Evolutionary conservation across 371 early-diverging fungal genomes (phyloP).

Genomic region (Basidiobolus heterosporus): DNA sequence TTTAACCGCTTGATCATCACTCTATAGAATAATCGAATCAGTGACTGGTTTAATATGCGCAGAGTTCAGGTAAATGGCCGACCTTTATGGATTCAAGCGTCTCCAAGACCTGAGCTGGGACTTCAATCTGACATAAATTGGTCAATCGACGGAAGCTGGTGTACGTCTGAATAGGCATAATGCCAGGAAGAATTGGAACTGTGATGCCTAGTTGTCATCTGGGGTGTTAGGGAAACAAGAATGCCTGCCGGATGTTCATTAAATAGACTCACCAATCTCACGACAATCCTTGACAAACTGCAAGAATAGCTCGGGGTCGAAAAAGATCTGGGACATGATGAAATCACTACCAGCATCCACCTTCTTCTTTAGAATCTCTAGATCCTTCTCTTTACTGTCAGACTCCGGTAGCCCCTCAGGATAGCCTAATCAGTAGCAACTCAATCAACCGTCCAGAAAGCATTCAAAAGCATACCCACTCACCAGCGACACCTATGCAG

Average conservation of each 20-base stretch:
- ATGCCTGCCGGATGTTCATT: background rate
- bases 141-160: conserved; percentile 79
- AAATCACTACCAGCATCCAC: conserved; percentile 87
- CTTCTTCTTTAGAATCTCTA: conserved; percentile 63
- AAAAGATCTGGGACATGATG: conserved; percentile 86
- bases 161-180: conserved; percentile 87
- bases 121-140: conserved; percentile 56
- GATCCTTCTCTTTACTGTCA: conserved; percentile 23
- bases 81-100: conserved; percentile 67
- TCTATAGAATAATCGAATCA: conserved; percentile 10
- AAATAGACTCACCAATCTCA: conserved; percentile 15
- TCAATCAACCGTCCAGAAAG: background rate
- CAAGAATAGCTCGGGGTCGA: conserved; percentile 57
- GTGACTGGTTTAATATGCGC: background rate
- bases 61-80: conserved; percentile 1
- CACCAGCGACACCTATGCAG: conserved; percentile 84
- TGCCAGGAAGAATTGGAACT: conserved; percentile 82
- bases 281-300: conserved; percentile 60
- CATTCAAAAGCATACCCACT: background rate
- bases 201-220: conserved; percentile 36
- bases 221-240: background rate
- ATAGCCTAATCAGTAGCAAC: conserved; percentile 30
- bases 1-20: conserved; percentile 87
- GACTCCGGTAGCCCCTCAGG: conserved; percentile 87
- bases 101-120: conserved; percentile 47